Percentiles rank a stretch among this genome's conserved stretches.
These are phyloP conservation scores for Capsicum rhomboideum DNA, from an alignment of 257 asterid genomes.

Conservation along the genomic window DNA sequence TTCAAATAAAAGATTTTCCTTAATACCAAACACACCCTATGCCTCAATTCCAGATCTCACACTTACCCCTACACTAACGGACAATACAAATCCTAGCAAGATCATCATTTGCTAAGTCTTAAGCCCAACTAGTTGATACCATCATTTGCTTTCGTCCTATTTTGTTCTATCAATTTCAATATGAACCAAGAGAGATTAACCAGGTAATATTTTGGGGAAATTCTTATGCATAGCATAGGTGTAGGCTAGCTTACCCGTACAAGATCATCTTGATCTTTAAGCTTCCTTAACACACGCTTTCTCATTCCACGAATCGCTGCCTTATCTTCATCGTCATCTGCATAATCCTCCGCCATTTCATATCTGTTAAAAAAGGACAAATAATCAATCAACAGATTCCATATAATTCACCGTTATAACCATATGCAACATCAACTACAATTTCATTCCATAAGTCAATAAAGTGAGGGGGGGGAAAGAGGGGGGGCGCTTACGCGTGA, in stretches of 20 bases:
- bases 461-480: background rate
- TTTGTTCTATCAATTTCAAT: background rate
- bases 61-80: background rate
- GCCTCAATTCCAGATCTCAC: background rate
- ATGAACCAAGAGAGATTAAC: background rate
- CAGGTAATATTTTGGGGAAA: background rate
- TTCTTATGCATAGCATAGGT: background rate
- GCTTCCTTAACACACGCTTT: constrained; percentile 49
- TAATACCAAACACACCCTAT: background rate
- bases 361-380: constrained; percentile 19
- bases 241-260: constrained; percentile 26
- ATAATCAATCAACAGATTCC: background rate
- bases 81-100: background rate
- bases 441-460: background rate
- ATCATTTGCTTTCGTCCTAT: background rate
- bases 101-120: background rate
- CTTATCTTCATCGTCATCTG: constrained; percentile 65
- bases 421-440: background rate
- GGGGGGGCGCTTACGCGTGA: constrained; percentile 34
- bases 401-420: background rate
- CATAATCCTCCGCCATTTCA: constrained; percentile 54
- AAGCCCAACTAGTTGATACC: background rate
- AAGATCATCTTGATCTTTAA: constrained; percentile 36
- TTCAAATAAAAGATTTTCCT: background rate
- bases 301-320: constrained; percentile 41